These are phyloP conservation scores for Colletotrichum aenigma DNA, from an alignment of 2,329 filamentous ascomycete genomes.

Conservation along the genomic window DNA sequence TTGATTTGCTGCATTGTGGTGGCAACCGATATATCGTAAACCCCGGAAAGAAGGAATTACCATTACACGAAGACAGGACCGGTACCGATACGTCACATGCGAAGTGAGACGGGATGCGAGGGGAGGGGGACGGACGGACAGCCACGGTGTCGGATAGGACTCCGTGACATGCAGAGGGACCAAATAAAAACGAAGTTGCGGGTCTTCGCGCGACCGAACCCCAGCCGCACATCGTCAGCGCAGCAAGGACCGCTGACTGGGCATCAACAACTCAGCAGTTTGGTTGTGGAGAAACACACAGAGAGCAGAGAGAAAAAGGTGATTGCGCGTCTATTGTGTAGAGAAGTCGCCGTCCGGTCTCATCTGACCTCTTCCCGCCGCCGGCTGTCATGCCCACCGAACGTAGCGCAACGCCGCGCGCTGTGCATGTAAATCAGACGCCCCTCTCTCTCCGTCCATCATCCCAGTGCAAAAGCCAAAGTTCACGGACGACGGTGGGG, in stretches of 20 bases:
- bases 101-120: background rate
- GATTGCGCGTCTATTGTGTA: conserved; percentile 12
- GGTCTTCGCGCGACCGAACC: background rate
- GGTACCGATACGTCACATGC: background rate
- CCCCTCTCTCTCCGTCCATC: background rate
- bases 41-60: background rate
- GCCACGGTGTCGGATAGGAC: background rate
- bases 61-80: background rate
- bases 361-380: conserved; percentile 8
- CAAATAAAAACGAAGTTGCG: background rate
- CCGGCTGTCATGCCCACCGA: background rate
- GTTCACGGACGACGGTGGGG: background rate
- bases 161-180: background rate
- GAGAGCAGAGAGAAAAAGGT: background rate
- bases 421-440: background rate
- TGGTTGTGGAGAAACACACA: background rate
- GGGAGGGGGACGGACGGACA: background rate
- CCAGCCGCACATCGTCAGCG: background rate
- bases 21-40: background rate
- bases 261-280: background rate
- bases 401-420: background rate
- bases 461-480: background rate
- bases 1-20: background rate
- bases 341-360: conserved; percentile 11
- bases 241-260: background rate